These are phyloP conservation scores for Boletus barrowsii DNA, from an alignment of 768 basidiomycete genomes.

Conservation along the genomic window DNA sequence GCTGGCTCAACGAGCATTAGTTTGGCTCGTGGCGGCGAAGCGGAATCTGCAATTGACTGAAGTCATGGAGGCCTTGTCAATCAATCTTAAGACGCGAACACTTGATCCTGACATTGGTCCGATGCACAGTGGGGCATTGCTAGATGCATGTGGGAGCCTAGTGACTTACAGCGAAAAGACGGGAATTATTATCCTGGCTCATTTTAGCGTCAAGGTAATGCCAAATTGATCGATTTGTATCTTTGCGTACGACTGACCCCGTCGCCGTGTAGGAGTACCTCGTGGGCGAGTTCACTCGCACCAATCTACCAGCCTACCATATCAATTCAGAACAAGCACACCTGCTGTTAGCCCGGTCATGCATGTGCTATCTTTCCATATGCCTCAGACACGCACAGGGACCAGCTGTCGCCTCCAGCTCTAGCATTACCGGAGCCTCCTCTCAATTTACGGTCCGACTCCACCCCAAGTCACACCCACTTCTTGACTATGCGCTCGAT, in stretches of 20 bases:
- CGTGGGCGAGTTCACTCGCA: neutral
- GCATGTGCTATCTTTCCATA: neutral
- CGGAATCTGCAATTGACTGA: constrained; percentile 2
- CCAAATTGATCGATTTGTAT: neutral
- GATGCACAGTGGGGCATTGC: neutral
- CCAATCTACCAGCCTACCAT: neutral
- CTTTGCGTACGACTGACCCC: too few relatives aligned
- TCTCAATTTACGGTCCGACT: neutral
- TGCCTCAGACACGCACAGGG: neutral
- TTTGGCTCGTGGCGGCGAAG: constrained; percentile 14
- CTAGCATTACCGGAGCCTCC: neutral
- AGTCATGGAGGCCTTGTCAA: neutral
- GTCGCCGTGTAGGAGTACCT: constrained; percentile 14
- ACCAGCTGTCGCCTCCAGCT: neutral
- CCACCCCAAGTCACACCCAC: neutral
- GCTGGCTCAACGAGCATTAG: neutral
- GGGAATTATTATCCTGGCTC: constrained; percentile 4
- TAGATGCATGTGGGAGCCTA: constrained; percentile 11
- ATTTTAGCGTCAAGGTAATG: constrained; percentile 18
- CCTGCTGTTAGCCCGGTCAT: neutral
- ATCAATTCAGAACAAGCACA: neutral
- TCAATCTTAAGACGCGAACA: constrained; percentile 3
- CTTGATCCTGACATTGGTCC: constrained; percentile 4
- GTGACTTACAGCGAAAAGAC: constrained; percentile 3
- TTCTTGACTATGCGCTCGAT: neutral